phyloP scores from a whole-genome alignment of 805 yeast genomes.

The Naumovozyma baii region DNA sequence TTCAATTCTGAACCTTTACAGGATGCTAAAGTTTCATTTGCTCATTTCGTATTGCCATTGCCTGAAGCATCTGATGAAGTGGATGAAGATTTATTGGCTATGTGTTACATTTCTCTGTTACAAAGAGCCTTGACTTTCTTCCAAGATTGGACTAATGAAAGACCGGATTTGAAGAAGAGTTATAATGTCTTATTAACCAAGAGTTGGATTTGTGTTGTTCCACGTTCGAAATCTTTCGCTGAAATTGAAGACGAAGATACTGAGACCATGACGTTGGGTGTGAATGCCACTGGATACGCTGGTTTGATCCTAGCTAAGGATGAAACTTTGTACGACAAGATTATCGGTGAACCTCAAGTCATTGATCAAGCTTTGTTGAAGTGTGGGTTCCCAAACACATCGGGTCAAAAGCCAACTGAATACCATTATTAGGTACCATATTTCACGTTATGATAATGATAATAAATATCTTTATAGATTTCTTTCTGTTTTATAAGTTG shows the following conservation, averaged over 20 bases:
- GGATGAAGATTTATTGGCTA: constrained; percentile 49
- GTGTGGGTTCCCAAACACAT: constrained; percentile 58
- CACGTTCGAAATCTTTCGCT: constrained; percentile 53
- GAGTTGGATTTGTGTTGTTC: constrained; percentile 79
- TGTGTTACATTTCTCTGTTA: constrained; percentile 62
- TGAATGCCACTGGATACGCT: constrained; percentile 72
- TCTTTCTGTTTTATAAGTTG: background rate
- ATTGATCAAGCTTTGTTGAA: constrained; percentile 46
- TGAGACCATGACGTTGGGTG: constrained; percentile 39
- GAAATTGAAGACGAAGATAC: constrained; percentile 7
- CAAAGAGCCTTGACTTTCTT: constrained; percentile 61
- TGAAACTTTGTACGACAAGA: constrained; percentile 41
- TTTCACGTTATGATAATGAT: background rate
- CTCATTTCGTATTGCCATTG: constrained; percentile 71
- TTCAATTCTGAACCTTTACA: constrained; percentile 50
- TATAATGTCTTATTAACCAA: constrained; percentile 78
- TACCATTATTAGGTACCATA: constrained; percentile 42
- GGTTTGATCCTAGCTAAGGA: constrained; percentile 74
- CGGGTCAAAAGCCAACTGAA: constrained; percentile 49
- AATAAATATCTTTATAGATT: no score
- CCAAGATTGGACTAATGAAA: constrained; percentile 38
- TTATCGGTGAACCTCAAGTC: constrained; percentile 36
- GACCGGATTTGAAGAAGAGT: constrained; percentile 36
- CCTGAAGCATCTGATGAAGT: constrained; percentile 37
- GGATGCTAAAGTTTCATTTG: constrained; percentile 56